phyloP scores from a whole-genome alignment of 106 monocot species.

The Agapanthus africanus region DNA sequence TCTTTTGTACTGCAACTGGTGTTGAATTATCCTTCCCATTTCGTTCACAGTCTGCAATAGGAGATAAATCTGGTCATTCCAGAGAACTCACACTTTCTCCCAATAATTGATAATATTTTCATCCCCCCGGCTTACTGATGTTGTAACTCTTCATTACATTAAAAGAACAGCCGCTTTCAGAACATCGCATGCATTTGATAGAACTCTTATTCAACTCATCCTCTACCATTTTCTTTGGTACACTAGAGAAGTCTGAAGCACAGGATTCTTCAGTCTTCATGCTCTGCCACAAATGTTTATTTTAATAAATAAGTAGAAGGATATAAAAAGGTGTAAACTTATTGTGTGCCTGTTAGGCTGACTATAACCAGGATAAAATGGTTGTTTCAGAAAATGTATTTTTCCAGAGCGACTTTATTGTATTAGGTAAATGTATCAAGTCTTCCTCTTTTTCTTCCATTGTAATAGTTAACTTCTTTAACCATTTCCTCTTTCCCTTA shows the following conservation, averaged over 20 bases:
- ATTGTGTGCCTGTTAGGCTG: too few species aligned
- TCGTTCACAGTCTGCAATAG: slow-evolving; percentile 11
- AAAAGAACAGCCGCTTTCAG: neutral
- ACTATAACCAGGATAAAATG: too few species aligned
- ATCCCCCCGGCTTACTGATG: slow-evolving; percentile 4
- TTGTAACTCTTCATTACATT: neutral
- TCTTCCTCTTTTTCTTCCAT: too few species aligned
- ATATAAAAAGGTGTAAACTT: too few species aligned
- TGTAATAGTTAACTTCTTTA: too few species aligned
- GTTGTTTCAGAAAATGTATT: too few species aligned
- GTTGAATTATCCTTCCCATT: slow-evolving; percentile 1
- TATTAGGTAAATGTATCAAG: too few species aligned
- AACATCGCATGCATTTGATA: neutral
- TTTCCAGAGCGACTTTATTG: too few species aligned
- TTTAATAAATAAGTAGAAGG: too few species aligned
- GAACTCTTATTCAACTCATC: neutral
- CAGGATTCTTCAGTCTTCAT: neutral
- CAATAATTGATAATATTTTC: neutral
- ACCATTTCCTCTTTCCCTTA: too few species aligned
- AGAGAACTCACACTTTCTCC: neutral
- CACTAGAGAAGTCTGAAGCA: slow-evolving; percentile 1
- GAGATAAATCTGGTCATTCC: neutral
- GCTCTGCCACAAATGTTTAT: neutral
- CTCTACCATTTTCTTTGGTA: neutral
- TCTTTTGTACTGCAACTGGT: slow-evolving; percentile 10